Evolutionary conservation across 768 basidiomycete genomes (phyloP), one percentile per base, ranked within the genome.

Genomic region (Boletus edulis): DNA sequence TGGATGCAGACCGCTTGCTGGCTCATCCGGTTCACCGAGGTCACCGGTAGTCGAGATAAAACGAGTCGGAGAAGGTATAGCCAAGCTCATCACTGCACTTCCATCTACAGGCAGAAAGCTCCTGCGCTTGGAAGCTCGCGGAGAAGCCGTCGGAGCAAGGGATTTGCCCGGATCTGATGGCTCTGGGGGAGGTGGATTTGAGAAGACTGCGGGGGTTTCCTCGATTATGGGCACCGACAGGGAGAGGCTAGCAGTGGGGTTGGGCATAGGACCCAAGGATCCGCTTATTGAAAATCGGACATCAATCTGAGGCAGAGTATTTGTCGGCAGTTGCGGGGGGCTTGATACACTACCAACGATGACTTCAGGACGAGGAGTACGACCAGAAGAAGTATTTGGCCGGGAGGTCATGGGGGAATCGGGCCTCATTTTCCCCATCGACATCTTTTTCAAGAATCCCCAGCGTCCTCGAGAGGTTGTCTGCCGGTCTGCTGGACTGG

Each of bases 381-480:
- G 68, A 46, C 49, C 51, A 43, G 60, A 69, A 61, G 61, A 70
- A 62, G 72, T 73, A 39, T 71, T 74, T 11, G 74, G 68, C 29
- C 79, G 73, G 7, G 78, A 63, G 43, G 55, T 29, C 3, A 56
- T 64, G 29, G 84, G 78, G 15, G 79, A 71, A 45, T 91, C 90
- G n/a, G 74, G 60, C 63, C 84, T 84, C 76, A 96, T 87, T 71
- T 89, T 92, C 14, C 93, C 88, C 92, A 95, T 96, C 7, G 94
- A 96, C 94, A 98, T 97, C 75, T 98, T 98, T 76, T 94, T 93
- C 55, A 98, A 76, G 75, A 98, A 96, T 4, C 94, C 94, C 94
- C 95, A 96, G 52, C 91, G 86, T 50, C 86, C 85, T 69, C 72
- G 69, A 38, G 67, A 52, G 31, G 51, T 20, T 22, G 47, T 42